Conservation (phyloP, 2,329 filamentous ascomycete genomes). For the Xylariomycetidae sp. region DNA sequence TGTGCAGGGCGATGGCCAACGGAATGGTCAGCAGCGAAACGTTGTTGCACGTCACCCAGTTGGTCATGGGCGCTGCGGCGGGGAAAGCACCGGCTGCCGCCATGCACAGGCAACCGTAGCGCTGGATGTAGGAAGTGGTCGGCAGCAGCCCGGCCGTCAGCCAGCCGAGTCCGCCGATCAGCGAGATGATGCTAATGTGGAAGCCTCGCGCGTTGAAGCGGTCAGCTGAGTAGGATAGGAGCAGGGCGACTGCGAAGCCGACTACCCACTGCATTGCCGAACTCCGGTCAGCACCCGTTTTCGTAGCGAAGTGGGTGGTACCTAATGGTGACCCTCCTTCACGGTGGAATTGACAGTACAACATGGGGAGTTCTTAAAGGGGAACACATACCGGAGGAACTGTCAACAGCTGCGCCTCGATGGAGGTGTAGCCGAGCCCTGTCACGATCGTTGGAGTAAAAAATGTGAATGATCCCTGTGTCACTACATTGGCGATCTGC, state of each 20-base stretch:
- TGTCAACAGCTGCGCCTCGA: slow-evolving; percentile 21
- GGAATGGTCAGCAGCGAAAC: slow-evolving; percentile 30
- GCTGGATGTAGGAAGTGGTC: slow-evolving; percentile 13
- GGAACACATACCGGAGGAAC: slow-evolving; percentile 17
- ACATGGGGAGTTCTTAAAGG: no score
- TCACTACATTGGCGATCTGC: slow-evolving; percentile 22
- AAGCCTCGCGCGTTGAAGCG: slow-evolving; percentile 17
- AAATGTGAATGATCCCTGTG: slow-evolving; percentile 38
- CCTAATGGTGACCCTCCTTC: no score
- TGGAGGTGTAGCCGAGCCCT: slow-evolving; percentile 25
- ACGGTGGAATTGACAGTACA: no score
- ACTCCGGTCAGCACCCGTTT: no score
- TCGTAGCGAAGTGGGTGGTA: no score
- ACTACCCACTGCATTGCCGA: slow-evolving; percentile 17
- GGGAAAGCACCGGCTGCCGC: slow-evolving; percentile 32
- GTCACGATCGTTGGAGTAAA: slow-evolving; percentile 48
- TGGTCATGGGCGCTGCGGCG: slow-evolving; percentile 27
- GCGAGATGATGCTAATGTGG: slow-evolving; percentile 21
- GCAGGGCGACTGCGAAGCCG: slow-evolving; percentile 19
- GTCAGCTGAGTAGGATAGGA: slow-evolving; percentile 18
- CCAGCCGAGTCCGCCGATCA: slow-evolving; percentile 26
- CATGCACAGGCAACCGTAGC: slow-evolving; percentile 32
- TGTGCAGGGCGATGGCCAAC: slow-evolving; percentile 31
- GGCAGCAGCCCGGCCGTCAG: slow-evolving; percentile 26
- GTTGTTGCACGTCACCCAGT: slow-evolving; percentile 33